These are phyloP conservation scores for Herpetospermum pedunculosum DNA, from an alignment of 306 rosid genomes.

Conservation along the genomic window DNA sequence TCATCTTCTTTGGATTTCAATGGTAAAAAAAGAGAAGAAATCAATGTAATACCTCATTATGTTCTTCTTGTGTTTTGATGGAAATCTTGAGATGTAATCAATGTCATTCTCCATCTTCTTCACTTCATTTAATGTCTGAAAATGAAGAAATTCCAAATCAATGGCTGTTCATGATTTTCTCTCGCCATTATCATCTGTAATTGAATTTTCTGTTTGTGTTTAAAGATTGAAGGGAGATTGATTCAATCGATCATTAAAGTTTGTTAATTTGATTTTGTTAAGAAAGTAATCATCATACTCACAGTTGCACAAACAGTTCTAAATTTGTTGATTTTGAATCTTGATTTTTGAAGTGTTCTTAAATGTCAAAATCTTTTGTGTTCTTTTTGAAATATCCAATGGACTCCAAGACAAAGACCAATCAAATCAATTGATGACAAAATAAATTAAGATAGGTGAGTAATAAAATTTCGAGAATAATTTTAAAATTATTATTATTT, in stretches of 20 bases:
- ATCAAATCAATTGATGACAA: neutral
- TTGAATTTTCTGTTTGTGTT: neutral
- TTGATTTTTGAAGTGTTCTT: neutral
- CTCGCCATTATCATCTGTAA: neutral
- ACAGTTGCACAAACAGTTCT: neutral
- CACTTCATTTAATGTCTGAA: neutral
- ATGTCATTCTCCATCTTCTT: neutral
- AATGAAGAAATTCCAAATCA: neutral
- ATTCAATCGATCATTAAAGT: neutral
- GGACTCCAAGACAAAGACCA: neutral
- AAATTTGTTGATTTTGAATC: neutral
- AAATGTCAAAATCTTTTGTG: neutral
- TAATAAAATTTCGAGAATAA: no score
- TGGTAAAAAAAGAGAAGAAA: neutral
- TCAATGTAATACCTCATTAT: slow-evolving; percentile 49
- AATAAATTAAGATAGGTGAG: no score
- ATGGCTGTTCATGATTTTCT: neutral
- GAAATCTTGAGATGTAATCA: neutral
- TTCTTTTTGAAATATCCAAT: neutral
- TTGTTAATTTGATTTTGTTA: neutral
- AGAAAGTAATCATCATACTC: neutral
- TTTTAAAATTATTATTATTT: no score
- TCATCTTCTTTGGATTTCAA: neutral
- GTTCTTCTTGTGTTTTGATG: neutral
- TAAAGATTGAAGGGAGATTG: neutral